Evolutionary conservation across 2,329 filamentous ascomycete genomes (phyloP).

Genomic region (Ascochyta pisi): DNA sequence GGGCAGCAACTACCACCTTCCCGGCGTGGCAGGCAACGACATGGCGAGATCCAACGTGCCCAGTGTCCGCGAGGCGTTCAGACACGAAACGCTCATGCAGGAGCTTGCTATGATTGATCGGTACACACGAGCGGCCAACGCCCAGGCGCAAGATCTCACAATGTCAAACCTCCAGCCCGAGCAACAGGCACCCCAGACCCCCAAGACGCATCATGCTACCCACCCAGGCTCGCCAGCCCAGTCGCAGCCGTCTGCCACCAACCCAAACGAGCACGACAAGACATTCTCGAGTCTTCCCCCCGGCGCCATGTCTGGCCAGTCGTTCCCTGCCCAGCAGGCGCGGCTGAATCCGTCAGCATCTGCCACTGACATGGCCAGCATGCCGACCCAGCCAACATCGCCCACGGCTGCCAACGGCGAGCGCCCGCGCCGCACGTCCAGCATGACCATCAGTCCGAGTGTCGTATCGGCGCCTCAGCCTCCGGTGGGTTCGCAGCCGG

Average conservation of each 20-base stretch:
- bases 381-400: slow-evolving; percentile 33
- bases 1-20: slow-evolving; percentile 76
- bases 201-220: slow-evolving; percentile 38
- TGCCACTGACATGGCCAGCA: slow-evolving; percentile 22
- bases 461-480: slow-evolving; percentile 30
- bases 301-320: slow-evolving; percentile 37
- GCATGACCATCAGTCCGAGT: slow-evolving; percentile 38
- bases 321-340: slow-evolving; percentile 46
- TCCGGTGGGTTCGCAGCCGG: slow-evolving; percentile 11
- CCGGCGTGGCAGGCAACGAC: slow-evolving; percentile 83
- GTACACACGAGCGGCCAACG: slow-evolving; percentile 50
- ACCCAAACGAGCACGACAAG: slow-evolving; percentile 43
- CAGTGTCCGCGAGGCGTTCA: slow-evolving; percentile 87
- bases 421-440: slow-evolving; percentile 39
- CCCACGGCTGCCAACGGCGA: slow-evolving; percentile 33
- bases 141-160: slow-evolving; percentile 41
- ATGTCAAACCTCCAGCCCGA: slow-evolving; percentile 43
- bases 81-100: slow-evolving; percentile 83
- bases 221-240: slow-evolving; percentile 49
- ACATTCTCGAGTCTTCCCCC: slow-evolving; percentile 39
- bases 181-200: slow-evolving; percentile 34
- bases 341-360: slow-evolving; percentile 41
- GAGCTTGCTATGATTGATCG: slow-evolving; percentile 75
- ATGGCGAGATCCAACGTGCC: slow-evolving; percentile 98
- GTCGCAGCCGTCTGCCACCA: slow-evolving; percentile 50